Percentiles rank a stretch among this genome's conserved stretches.
These are phyloP conservation scores for Phytophthora colocasiae DNA, from an alignment of 352 stramenopile species.

Conservation along the genomic window DNA sequence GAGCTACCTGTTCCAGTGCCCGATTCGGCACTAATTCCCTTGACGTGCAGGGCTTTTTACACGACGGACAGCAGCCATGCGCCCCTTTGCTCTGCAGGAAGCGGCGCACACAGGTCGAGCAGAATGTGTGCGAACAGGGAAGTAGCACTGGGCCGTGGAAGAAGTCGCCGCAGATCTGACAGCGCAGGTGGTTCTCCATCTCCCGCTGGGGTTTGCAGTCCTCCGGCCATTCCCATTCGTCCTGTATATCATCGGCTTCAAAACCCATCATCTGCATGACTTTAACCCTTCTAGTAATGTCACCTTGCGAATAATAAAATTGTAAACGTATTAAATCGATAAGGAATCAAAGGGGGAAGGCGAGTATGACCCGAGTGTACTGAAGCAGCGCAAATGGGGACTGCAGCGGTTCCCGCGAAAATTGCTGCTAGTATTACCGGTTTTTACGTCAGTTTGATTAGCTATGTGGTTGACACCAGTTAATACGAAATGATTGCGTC, in stretches of 20 bases:
- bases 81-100: slow-evolving; percentile 78
- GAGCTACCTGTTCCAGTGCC: slow-evolving; percentile 72
- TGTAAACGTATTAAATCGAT: background rate
- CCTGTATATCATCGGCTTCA: slow-evolving; percentile 34
- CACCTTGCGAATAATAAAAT: background rate
- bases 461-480: slow-evolving; percentile 9
- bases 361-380: background rate
- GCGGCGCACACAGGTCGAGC: slow-evolving; percentile 83
- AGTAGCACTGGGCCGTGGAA: slow-evolving; percentile 84
- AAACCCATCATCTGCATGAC: slow-evolving; percentile 29
- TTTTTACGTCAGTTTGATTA: slow-evolving; percentile 4
- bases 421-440: slow-evolving; percentile 10
- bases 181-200: slow-evolving; percentile 81
- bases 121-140: slow-evolving; percentile 84
- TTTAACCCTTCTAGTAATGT: background rate
- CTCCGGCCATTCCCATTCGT: slow-evolving; percentile 84
- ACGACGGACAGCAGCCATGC: slow-evolving; percentile 80
- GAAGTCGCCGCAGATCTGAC: slow-evolving; percentile 86
- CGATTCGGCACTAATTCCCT: slow-evolving; percentile 77
- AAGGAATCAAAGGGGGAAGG: slow-evolving; percentile 1
- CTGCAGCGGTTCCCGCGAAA: slow-evolving; percentile 5
- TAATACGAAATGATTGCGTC: slow-evolving; percentile 8
- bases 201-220: slow-evolving; percentile 64
- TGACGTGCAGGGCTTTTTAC: slow-evolving; percentile 70
- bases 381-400: background rate